Evolutionary conservation across 2,329 filamentous ascomycete genomes (phyloP).

Genomic region (Dactylonectria estremocensis): DNA sequence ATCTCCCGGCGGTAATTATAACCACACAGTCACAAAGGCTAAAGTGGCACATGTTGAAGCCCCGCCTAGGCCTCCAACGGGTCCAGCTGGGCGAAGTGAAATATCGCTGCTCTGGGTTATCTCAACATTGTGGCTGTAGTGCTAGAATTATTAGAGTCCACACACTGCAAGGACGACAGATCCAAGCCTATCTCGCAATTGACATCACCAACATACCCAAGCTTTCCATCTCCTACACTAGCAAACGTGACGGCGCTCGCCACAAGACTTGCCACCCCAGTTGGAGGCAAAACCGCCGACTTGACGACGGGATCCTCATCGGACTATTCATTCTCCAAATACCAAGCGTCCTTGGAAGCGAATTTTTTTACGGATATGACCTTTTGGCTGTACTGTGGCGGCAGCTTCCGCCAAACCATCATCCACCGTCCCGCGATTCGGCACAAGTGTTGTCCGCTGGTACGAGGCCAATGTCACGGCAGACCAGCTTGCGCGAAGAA

Average conservation of each 20-base stretch:
- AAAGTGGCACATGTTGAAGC: no score
- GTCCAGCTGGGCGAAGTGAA: no score
- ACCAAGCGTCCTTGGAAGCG: constrained; percentile 43
- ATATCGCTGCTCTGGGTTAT: no score
- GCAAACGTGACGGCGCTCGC: constrained; percentile 46
- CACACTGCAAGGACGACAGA: constrained; percentile 49
- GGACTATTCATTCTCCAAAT: no score
- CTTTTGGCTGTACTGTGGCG: constrained; percentile 46
- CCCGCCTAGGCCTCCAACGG: no score
- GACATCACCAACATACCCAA: constrained; percentile 52
- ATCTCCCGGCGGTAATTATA: no score
- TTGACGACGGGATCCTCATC: constrained; percentile 24
- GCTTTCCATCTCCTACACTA: constrained; percentile 46
- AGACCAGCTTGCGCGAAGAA: constrained; percentile 45
- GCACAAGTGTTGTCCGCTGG: constrained; percentile 39
- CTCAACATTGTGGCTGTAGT: no score
- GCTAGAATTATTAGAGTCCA: no score
- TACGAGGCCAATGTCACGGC: constrained; percentile 40
- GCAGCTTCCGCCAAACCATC: constrained; percentile 32
- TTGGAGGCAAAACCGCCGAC: constrained; percentile 10
- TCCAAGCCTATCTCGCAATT: constrained; percentile 45
- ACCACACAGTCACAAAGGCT: no score
- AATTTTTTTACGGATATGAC: constrained; percentile 46
- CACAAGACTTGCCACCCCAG: constrained; percentile 15
- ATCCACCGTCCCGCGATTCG: constrained; percentile 39